Evolutionary conservation across 2,329 filamentous ascomycete genomes (phyloP).

Genomic region (Trichoderma aggressivum): DNA sequence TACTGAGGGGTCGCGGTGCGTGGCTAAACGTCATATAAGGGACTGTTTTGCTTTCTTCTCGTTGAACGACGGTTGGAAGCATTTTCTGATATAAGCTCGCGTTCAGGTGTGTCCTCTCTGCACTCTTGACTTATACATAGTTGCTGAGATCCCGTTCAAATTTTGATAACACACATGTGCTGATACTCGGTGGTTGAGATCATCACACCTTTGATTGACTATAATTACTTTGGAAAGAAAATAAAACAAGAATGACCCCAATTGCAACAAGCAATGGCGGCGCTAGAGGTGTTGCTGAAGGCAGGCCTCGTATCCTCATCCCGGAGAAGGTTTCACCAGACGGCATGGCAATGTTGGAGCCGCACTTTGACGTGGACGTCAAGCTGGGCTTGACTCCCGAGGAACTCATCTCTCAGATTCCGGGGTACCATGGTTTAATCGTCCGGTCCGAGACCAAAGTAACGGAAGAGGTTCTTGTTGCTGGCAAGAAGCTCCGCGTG

Average conservation of each 20-base stretch:
- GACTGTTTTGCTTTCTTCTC: too few species aligned
- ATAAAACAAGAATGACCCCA: slow-evolving; percentile 27
- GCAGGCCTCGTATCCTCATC: slow-evolving; percentile 58
- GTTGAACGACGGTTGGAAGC: neutral
- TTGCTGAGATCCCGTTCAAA: neutral
- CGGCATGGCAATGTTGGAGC: slow-evolving; percentile 65
- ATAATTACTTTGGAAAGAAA: neutral
- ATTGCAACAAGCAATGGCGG: slow-evolving; percentile 24
- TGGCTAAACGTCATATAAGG: slow-evolving; percentile 6
- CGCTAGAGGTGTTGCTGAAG: slow-evolving; percentile 6
- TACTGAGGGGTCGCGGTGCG: slow-evolving; percentile 7
- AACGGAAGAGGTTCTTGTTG: slow-evolving; percentile 62
- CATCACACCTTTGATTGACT: neutral
- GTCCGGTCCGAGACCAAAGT: slow-evolving; percentile 81
- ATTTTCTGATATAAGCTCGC: neutral
- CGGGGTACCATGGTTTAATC: slow-evolving; percentile 71
- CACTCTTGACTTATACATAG: neutral
- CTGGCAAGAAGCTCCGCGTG: slow-evolving; percentile 67
- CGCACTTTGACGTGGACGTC: slow-evolving; percentile 67
- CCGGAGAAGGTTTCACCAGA: slow-evolving; percentile 80
- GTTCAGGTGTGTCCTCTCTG: neutral
- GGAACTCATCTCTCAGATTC: slow-evolving; percentile 64
- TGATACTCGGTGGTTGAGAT: neutral
- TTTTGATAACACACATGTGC: neutral
- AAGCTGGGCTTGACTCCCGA: slow-evolving; percentile 58